These are phyloP conservation scores for Fusarium metavorans DNA, from an alignment of 2,329 filamentous ascomycete genomes.

Conservation along the genomic window DNA sequence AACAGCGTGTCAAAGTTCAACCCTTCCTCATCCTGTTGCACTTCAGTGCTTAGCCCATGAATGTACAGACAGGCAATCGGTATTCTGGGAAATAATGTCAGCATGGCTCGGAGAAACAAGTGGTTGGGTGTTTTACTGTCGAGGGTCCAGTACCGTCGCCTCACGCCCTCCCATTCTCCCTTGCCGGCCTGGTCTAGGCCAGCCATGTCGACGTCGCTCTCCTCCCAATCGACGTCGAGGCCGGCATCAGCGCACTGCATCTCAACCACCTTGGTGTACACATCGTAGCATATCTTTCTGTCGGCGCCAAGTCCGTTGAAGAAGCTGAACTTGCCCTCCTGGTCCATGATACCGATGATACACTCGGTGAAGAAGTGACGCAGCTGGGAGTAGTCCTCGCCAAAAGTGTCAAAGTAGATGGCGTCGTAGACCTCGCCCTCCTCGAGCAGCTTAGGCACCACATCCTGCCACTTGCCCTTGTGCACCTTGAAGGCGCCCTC, in stretches of 20 bases:
- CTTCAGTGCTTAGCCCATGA: slow-evolving; percentile 67
- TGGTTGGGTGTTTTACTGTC: slow-evolving; percentile 64
- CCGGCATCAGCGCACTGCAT: slow-evolving; percentile 91
- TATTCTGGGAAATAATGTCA: slow-evolving; percentile 65
- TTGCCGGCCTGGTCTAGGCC: slow-evolving; percentile 73
- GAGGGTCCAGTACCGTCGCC: slow-evolving; percentile 90
- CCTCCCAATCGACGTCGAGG: slow-evolving; percentile 88
- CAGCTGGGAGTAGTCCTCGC: slow-evolving; percentile 89
- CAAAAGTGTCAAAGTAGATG: slow-evolving; percentile 98
- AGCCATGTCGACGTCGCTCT: slow-evolving; percentile 77
- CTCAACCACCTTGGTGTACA: slow-evolving; percentile 92
- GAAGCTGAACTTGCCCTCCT: slow-evolving; percentile 82
- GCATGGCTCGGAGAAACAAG: neutral
- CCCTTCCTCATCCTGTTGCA: neutral
- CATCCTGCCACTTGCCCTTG: slow-evolving; percentile 80
- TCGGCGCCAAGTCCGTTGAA: slow-evolving; percentile 95
- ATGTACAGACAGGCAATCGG: slow-evolving; percentile 78
- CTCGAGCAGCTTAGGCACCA: slow-evolving; percentile 76
- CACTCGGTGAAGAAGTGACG: slow-evolving; percentile 89
- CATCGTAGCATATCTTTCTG: slow-evolving; percentile 92
- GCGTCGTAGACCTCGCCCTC: slow-evolving; percentile 81
- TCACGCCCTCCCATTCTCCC: slow-evolving; percentile 89
- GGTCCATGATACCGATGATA: slow-evolving; percentile 82
- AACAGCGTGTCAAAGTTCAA: slow-evolving; percentile 25
- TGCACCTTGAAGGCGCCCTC: slow-evolving; percentile 80